Conservation (phyloP, 495 filamentous ascomycete genomes). For the Lentithecium fluviatile region DNA sequence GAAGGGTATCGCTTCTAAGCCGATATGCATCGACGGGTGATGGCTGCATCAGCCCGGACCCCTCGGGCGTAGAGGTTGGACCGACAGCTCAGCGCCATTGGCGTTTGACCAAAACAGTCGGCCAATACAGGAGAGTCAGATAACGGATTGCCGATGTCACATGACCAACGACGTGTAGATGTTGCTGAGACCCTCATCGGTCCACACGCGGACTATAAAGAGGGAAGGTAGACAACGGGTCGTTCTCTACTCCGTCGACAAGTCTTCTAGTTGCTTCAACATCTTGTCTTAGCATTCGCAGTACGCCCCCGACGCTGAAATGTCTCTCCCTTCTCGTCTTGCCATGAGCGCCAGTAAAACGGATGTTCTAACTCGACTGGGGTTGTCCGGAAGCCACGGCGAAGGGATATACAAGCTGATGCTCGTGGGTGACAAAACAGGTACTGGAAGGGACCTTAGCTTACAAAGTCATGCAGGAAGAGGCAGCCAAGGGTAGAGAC, state of each 20-base stretch:
- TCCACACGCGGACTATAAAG: background rate
- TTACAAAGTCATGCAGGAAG: constrained; percentile 32
- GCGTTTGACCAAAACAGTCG: background rate
- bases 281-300: no score
- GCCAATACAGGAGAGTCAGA: background rate
- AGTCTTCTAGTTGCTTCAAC: no score
- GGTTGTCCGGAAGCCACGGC: constrained; percentile 29
- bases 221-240: background rate
- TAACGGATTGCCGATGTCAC: constrained; percentile 2
- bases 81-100: background rate
- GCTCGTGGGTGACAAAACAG: constrained; percentile 33
- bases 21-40: background rate
- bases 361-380: constrained; percentile 37
- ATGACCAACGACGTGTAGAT: no score
- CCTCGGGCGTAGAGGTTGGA: background rate
- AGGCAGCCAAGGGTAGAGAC: constrained; percentile 38
- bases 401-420: constrained; percentile 30
- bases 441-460: background rate
- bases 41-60: constrained; percentile 3
- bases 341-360: constrained; percentile 29
- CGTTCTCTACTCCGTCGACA: no score
- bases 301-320: no score
- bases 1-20: background rate
- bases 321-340: constrained; percentile 1
- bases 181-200: no score